A percentile compares a stretch with the other conserved stretches of the same genome.
These are phyloP conservation scores for Selaginella tamariscina DNA, from an alignment of 75 land plant genomes.

Conservation along the genomic window DNA sequence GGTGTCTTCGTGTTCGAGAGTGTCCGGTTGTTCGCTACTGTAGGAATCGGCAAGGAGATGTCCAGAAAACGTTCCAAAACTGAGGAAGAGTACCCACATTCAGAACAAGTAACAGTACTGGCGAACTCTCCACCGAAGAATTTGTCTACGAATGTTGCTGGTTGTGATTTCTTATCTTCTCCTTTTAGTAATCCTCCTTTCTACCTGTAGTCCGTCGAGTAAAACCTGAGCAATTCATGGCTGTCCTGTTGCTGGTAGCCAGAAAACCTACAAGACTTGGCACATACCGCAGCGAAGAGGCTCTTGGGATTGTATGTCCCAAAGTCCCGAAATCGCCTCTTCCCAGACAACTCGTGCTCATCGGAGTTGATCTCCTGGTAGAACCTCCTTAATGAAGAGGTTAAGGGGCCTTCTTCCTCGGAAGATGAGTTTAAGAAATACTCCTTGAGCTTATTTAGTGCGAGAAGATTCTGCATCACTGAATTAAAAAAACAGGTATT, in stretches of 20 bases:
- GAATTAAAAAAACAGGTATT: constrained; percentile 98
- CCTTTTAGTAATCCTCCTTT: constrained; percentile 20
- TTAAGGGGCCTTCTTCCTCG: constrained; percentile 40
- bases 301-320: constrained; percentile 35
- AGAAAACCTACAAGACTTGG: constrained; percentile 77
- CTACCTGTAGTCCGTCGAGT: constrained; percentile 59
- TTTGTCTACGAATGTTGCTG: constrained; percentile 47
- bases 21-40: neutral
- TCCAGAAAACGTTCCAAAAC: constrained; percentile 83
- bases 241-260: constrained; percentile 96
- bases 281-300: constrained; percentile 55
- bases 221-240: constrained; percentile 77
- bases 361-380: constrained; percentile 31
- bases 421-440: constrained; percentile 27
- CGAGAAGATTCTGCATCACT: constrained; percentile 69
- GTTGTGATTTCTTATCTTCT: neutral
- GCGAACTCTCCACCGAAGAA: constrained; percentile 82
- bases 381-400: constrained; percentile 51
- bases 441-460: constrained; percentile 43
- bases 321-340: constrained; percentile 19
- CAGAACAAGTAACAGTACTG: constrained; percentile 62
- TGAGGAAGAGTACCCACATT: constrained; percentile 66
- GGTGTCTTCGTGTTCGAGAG: neutral
- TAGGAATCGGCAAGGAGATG: constrained; percentile 72
- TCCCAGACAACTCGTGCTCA: neutral